Evolutionary conservation across 2,329 filamentous ascomycete species (phyloP), one percentile per base, ranked within the genome.

Genomic region (Pyricularia pennisetigena): DNA sequence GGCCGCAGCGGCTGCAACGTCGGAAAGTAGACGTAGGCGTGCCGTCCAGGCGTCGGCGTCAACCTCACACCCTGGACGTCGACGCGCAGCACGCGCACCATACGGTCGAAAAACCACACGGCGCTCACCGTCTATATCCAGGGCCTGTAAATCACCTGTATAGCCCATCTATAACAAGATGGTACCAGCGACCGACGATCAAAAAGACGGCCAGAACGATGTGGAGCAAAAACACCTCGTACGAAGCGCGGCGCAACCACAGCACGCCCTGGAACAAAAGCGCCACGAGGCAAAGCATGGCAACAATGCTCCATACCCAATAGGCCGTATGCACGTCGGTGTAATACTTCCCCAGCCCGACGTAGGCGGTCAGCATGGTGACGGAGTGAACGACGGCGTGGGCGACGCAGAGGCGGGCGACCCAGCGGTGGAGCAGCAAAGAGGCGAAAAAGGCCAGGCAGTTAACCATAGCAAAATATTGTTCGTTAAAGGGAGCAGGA

Each of bases 11-110:
- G 72, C n/a, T 68, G 78, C 1, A 84, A 71, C 0, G 79, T 80
- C 0, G 84, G 83, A 71, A 86, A 85, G 72, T 83, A 84, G 0
- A 80, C 74, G 68, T 83, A 85, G 0, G 75, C 79, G 66, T 82
- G 78, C 2, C 76, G 72, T 1, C 76, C 77, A 0, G 76, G 75
- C 8, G 12, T n/a, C 0, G 69, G 68, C 4, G 70, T 71, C 75
- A 77, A 82, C 59, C 76, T 71, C 1, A 71, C 70, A 2, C 75
- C 68, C 4, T 69, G 71, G 14, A 79, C 67, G 29, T 74, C 75
- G 16, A 80, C 70, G 0, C 82, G 76, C 0, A 73, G 54, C 0
- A 83, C 67, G 3, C 83, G 76, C 1, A 78, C 67, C 0, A 66
- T 3, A 81, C 82, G 79, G 70, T 86, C 83, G 67, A 81, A 81